Evolutionary conservation across 169 alveolate genomes (phyloP).

Genomic region (Theileria luwenshuni): DNA sequence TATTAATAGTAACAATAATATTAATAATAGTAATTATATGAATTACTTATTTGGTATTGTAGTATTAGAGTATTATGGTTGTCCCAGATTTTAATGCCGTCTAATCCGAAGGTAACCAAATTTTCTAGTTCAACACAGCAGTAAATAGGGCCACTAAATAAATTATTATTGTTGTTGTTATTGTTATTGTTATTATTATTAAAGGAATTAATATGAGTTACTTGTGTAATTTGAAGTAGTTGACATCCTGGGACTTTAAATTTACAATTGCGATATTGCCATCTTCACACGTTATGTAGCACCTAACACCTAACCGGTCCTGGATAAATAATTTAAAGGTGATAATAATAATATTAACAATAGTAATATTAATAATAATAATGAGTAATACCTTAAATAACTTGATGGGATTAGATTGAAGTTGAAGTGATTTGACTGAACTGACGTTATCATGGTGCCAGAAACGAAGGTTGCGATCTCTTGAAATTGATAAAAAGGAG

Average conservation of each 20-base stretch:
- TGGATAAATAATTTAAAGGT: too few species aligned
- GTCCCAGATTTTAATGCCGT: slow-evolving; percentile 63
- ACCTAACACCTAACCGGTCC: slow-evolving; percentile 7
- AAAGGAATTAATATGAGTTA: neutral
- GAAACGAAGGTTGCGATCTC: slow-evolving; percentile 55
- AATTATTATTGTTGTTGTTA: neutral
- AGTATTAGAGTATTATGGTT: neutral
- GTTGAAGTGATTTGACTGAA: slow-evolving; percentile 26
- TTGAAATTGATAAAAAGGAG: slow-evolving; percentile 49
- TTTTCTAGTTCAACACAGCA: slow-evolving; percentile 44
- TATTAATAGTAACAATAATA: too few species aligned
- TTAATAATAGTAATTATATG: too few species aligned
- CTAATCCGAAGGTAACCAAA: slow-evolving; percentile 48
- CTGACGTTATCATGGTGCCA: slow-evolving; percentile 46
- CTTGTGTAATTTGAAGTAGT: slow-evolving; percentile 41
- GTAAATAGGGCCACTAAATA: slow-evolving; percentile 50
- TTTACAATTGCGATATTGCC: slow-evolving; percentile 41
- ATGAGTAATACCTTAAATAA: neutral
- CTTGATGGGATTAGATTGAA: slow-evolving; percentile 37
- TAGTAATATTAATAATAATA: too few species aligned
- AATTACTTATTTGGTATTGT: neutral
- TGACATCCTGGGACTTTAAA: slow-evolving; percentile 6
- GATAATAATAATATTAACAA: too few species aligned
- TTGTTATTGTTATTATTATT: neutral
- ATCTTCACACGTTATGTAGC: slow-evolving; percentile 49